These are phyloP conservation scores for Salix udensis DNA, from an alignment of 345 rosid genomes.

Conservation along the genomic window DNA sequence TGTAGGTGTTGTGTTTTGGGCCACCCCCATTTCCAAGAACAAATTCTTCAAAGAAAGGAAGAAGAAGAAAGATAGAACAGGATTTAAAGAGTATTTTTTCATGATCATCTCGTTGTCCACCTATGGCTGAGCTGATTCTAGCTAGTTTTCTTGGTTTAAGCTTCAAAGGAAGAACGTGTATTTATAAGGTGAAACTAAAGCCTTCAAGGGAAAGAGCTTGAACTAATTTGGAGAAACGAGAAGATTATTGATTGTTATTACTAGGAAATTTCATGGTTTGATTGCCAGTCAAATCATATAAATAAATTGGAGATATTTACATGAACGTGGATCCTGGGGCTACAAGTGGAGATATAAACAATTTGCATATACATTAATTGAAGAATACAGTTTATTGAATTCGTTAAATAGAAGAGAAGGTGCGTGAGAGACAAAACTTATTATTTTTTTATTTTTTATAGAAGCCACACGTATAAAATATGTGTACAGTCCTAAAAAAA, in stretches of 20 bases:
- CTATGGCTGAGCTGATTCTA: not conserved
- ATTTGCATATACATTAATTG: too few species aligned
- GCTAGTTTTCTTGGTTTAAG: not conserved
- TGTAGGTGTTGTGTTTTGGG: slow-evolving; percentile 11
- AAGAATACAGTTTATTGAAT: too few species aligned
- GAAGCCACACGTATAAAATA: too few species aligned
- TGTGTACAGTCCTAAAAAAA: too few species aligned
- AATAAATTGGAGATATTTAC: not conserved
- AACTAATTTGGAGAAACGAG: not conserved
- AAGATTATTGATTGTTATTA: not conserved
- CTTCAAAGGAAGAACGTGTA: not conserved
- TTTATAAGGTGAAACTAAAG: not conserved
- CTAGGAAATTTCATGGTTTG: not conserved
- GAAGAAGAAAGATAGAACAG: not conserved
- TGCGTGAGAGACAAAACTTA: too few species aligned
- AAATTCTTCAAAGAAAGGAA: not conserved
- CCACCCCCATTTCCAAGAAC: not conserved
- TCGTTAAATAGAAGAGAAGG: too few species aligned
- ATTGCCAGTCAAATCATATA: not conserved
- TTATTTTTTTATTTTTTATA: too few species aligned
- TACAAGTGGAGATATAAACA: too few species aligned
- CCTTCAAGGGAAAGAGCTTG: too few species aligned
- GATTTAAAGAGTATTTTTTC: not conserved
- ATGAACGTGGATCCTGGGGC: not conserved
- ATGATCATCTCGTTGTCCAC: not conserved